Evolutionary conservation across 2,329 filamentous ascomycete genomes (phyloP), one percentile per base, ranked within the genome.

Genomic region (Atkinsonella texensis): DNA sequence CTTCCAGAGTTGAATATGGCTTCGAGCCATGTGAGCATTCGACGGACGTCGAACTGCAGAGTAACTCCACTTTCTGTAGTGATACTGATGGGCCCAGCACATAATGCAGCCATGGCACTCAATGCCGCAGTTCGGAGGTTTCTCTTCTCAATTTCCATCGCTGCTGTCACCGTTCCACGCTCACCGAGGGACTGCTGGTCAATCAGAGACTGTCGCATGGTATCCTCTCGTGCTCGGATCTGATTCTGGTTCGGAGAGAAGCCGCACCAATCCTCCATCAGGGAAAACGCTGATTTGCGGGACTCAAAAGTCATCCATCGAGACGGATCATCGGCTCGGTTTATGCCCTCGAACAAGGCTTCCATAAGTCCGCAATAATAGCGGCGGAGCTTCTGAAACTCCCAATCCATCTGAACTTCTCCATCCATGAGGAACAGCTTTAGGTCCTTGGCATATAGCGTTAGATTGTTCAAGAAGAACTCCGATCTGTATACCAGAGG

Each of bases 221-320:
- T 85, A 55, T 95, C 86, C 67, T 96, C 90, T 55, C 89, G 79
- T 53, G 84, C 83, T 5, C 84, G 80, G 41, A 95, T 87, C 57
- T 94, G 87, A 13, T 72, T 75, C 63, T 94, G 89, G 57, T 96
- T 95, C 0, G 90, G 89, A 8, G 90, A 95, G 65, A 94, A 96
- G 2, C 93, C 93, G 64, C 93, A 98, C 94, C 94, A 98, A 57
- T 97, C 91, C 68, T 98, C 93, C 90, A 98, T 97, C 46, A 98
- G 72, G 0, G 90, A 84, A 63, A 98, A 98, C 0, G 91, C 87
- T 5, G 93, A 96, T 64, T 96, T 95, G 41, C 94, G 79, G 12
- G 90, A 88, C 65, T 98, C 93, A 62, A 98, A 98, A 0, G 93
- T 90, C 81, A 98, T 93, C 91, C 93, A 98, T 33, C 89, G 80